Evolutionary conservation across 2,329 filamentous ascomycete genomes (phyloP).

Genomic region (Xylariaceae sp.): DNA sequence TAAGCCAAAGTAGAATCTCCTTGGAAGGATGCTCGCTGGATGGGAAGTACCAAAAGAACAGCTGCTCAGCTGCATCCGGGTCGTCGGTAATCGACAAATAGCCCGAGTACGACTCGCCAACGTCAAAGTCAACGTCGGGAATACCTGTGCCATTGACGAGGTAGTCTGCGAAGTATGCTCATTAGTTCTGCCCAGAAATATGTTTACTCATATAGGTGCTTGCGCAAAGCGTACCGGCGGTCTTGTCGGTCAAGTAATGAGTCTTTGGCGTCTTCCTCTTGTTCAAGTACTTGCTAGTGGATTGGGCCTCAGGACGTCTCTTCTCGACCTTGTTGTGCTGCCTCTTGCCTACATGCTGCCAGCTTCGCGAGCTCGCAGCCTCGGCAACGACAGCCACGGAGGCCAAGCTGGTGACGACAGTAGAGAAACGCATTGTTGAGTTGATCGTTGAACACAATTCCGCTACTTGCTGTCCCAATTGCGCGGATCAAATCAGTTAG

Average conservation of each 20-base stretch:
- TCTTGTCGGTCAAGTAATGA: conserved; percentile 28
- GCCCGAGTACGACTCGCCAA: conserved; percentile 58
- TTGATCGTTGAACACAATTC: not conserved
- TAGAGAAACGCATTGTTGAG: conserved; percentile 23
- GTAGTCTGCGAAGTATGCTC: conserved; percentile 40
- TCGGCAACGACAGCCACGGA: conserved; percentile 20
- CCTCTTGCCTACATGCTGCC: conserved; percentile 31
- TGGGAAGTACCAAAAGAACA: conserved; percentile 58
- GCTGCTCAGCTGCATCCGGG: conserved; percentile 36
- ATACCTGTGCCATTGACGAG: conserved; percentile 57
- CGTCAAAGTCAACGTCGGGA: conserved; percentile 62
- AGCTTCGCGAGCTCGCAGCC: conserved; percentile 19
- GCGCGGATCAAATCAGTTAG: conserved; percentile 3
- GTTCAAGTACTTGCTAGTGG: conserved; percentile 21
- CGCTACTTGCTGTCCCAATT: conserved; percentile 1
- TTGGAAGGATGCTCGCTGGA: conserved; percentile 41
- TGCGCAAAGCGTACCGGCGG: conserved; percentile 22
- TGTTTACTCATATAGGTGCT: not conserved
- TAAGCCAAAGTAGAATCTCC: conserved; percentile 52
- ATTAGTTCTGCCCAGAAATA: not conserved
- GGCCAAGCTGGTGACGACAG: conserved; percentile 21
- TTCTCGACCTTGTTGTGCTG: conserved; percentile 12
- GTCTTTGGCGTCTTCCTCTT: conserved; percentile 21
- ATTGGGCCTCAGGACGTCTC: conserved; percentile 5
- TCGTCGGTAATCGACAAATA: conserved; percentile 49